Conservation (phyloP, 2,329 filamentous ascomycete species). For the Thermoascus crustaceus region DNA sequence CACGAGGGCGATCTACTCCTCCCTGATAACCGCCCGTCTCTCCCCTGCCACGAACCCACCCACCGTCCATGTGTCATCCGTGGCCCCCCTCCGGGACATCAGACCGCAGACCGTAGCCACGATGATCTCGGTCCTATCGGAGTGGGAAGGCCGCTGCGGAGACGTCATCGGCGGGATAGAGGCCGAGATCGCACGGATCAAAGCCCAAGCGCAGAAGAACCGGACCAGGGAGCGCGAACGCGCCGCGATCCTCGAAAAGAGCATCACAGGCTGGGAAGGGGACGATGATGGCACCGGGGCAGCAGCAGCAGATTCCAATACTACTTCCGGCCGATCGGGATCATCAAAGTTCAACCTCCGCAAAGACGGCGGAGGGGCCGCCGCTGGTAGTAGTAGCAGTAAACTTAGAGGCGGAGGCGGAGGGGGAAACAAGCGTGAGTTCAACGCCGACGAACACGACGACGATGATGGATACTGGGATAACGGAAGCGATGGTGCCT, state of each 20-base stretch:
- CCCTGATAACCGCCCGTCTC: slow-evolving; percentile 72
- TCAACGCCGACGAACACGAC: slow-evolving; percentile 27
- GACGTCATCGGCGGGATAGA: slow-evolving; percentile 68
- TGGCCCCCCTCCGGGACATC: slow-evolving; percentile 80
- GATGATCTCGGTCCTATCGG: slow-evolving; percentile 60
- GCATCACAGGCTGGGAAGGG: slow-evolving; percentile 36
- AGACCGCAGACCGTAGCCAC: slow-evolving; percentile 61
- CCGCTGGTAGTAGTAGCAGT: slow-evolving; percentile 5
- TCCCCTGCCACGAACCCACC: slow-evolving; percentile 75
- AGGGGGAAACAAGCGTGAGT: slow-evolving; percentile 38
- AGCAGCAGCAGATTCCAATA: slow-evolving; percentile 1
- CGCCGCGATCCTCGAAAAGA: slow-evolving; percentile 41
- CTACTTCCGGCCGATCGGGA: not conserved
- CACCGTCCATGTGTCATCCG: slow-evolving; percentile 66
- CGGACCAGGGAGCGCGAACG: slow-evolving; percentile 44
- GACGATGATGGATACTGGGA: slow-evolving; percentile 32
- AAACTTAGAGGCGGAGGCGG: slow-evolving; percentile 2
- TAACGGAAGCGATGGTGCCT: slow-evolving; percentile 19
- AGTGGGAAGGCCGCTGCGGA: slow-evolving; percentile 74
- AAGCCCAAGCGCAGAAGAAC: slow-evolving; percentile 47
- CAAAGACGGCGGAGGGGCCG: slow-evolving; percentile 11
- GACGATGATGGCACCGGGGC: slow-evolving; percentile 11
- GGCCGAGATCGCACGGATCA: slow-evolving; percentile 61
- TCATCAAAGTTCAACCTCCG: too few species aligned
- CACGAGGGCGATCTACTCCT: slow-evolving; percentile 78